Percentiles rank a stretch among this genome's conserved stretches.
phyloP scores from a whole-genome alignment of 495 filamentous ascomycete genomes.

The Penicillium taxi region DNA sequence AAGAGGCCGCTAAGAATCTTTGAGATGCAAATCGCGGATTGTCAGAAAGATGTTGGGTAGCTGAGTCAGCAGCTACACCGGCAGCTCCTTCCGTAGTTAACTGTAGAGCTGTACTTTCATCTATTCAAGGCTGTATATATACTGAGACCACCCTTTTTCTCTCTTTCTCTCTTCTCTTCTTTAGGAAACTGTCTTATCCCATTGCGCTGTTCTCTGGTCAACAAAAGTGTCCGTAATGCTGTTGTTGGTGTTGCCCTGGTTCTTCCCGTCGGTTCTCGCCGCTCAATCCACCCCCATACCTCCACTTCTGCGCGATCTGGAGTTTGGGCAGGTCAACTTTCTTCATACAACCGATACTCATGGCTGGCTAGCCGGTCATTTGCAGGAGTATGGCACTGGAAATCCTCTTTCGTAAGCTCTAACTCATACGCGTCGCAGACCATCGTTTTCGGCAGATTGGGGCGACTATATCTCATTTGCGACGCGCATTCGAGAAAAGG shows the following conservation, averaged over 20 bases:
- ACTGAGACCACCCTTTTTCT: not conserved
- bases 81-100: slow-evolving; percentile 28
- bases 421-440: slow-evolving; percentile 38
- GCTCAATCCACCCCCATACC: slow-evolving; percentile 76
- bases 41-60: slow-evolving; percentile 36
- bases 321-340: slow-evolving; percentile 91
- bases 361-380: slow-evolving; percentile 90
- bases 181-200: not conserved
- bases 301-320: slow-evolving; percentile 72
- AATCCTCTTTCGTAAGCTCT: slow-evolving; percentile 7
- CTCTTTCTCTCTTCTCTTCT: slow-evolving; percentile 3
- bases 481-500: slow-evolving; percentile 65
- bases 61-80: slow-evolving; percentile 38
- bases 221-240: slow-evolving; percentile 5
- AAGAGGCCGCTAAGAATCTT: slow-evolving; percentile 21
- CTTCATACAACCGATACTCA: slow-evolving; percentile 91
- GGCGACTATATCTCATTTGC: slow-evolving; percentile 96
- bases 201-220: not conserved
- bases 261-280: slow-evolving; percentile 33
- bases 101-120: slow-evolving; percentile 3
- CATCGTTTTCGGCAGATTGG: slow-evolving; percentile 92
- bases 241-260: slow-evolving; percentile 17
- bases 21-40: slow-evolving; percentile 23
- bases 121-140: not conserved
- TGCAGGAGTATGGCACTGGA: slow-evolving; percentile 60